Evolutionary conservation across 345 rosid species (phyloP).

Genomic region (Eutrema yunnanense): DNA sequence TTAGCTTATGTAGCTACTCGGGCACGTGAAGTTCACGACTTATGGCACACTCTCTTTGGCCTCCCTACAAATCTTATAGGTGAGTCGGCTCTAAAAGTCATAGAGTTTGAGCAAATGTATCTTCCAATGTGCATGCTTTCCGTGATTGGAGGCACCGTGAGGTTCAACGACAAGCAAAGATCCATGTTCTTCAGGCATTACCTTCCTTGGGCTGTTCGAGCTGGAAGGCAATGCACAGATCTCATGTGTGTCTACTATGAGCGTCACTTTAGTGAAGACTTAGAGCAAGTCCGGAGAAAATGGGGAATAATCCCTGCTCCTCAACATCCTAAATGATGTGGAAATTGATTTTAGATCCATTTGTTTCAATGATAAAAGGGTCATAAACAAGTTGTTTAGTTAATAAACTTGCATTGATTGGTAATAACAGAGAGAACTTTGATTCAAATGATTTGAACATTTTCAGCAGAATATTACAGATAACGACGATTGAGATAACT

Average conservation of each 20-base stretch:
- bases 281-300: conserved; percentile 55
- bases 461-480: conserved; percentile 21
- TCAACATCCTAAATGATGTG: conserved; percentile 22
- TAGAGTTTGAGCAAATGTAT: conserved; percentile 73
- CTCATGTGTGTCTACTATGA: conserved; percentile 67
- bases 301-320: conserved; percentile 63
- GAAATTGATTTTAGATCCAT: neutral
- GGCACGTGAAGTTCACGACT: conserved; percentile 76
- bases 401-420: neutral
- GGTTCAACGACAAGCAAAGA: conserved; percentile 64
- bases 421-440: neutral
- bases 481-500: conserved; percentile 10
- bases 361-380: neutral
- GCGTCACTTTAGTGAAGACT: conserved; percentile 59
- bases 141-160: conserved; percentile 54
- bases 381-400: neutral
- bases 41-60: conserved; percentile 73
- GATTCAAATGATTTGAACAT: neutral
- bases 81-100: conserved; percentile 67
- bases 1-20: conserved; percentile 62
- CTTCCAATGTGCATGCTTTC: conserved; percentile 71
- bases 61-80: conserved; percentile 70
- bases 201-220: conserved; percentile 65
- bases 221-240: conserved; percentile 53
- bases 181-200: conserved; percentile 52